Base-by-base conservation (phyloP, 345 rosid species). In the Eucalyptus sp. region DNA sequence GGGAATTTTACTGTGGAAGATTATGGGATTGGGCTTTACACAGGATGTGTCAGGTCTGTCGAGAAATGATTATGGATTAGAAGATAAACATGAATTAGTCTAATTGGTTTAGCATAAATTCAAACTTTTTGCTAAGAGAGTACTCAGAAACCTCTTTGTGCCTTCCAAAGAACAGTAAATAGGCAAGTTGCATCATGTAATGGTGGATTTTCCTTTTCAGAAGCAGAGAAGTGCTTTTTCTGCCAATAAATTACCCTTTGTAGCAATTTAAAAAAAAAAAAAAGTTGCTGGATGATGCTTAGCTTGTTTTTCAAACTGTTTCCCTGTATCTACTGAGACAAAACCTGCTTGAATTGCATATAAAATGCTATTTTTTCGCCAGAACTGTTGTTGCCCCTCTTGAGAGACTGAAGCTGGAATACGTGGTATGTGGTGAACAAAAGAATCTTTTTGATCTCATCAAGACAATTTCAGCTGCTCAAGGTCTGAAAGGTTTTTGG, bases 401-500 rank as follows among this genome's bases (percentile, higher is more conserved):
- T 88, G 99, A 97, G 94, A 96, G 99, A 91, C 51, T 97, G 89
- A 96, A 97, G 96, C 94, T 96, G 86, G 98, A 97, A 89, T 97
- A 97, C 48, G 92, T 96, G 31, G 94, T 97, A 71, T 94, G 98
- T 71, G 98, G 98, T 10, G 99, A 95, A 76, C 95, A 93, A 92
- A 96, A 91, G 94, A 92, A 91, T 86, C 93, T 97, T 84, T 66
- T 94, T 24, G 95, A 95, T 88, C 96, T 97, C 17, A 92, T 95
- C 89, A 93, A 92, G 92, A 92, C 88, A 27, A 96, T 97, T 86
- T 95, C 95, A 22, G 92, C 88, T 18, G 87, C 95, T 10, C 96
- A 97, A 86, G 99, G 99, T 54, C 85, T 93, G 46, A 96, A 90
- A 91, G 99, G 99, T 11, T 97, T 97, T 86, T 97, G 99, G 99